These are phyloP conservation scores for Ogataea parapolymorpha DNA, from an alignment of 805 yeast genomes.

Conservation along the genomic window DNA sequence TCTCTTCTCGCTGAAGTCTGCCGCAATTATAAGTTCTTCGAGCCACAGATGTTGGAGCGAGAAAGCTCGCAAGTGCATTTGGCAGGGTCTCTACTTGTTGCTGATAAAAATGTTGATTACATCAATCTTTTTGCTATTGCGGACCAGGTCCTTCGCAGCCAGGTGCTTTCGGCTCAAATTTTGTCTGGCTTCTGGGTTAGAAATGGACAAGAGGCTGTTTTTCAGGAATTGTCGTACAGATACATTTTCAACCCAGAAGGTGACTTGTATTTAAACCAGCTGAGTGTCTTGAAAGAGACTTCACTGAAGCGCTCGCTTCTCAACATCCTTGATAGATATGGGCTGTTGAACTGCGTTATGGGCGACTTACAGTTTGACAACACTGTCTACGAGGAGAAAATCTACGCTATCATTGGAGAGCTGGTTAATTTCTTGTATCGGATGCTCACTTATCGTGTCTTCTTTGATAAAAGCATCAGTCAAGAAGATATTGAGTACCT, in stretches of 20 bases:
- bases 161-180: slow-evolving; percentile 61
- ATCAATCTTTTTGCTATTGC: slow-evolving; percentile 45
- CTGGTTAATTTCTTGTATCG: slow-evolving; percentile 43
- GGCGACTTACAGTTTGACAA: slow-evolving; percentile 22
- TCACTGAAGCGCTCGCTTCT: slow-evolving; percentile 33
- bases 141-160: slow-evolving; percentile 56
- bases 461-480: slow-evolving; percentile 24
- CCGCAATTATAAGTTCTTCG: slow-evolving; percentile 33
- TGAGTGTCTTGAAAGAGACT: slow-evolving; percentile 38
- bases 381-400: slow-evolving; percentile 48
- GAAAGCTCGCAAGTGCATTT: slow-evolving; percentile 14
- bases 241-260: slow-evolving; percentile 30
- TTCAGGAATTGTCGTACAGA: slow-evolving; percentile 22
- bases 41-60: slow-evolving; percentile 14
- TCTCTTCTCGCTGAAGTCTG: slow-evolving; percentile 49
- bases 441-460: slow-evolving; percentile 34
- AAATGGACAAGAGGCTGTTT: slow-evolving; percentile 49
- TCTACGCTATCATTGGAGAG: slow-evolving; percentile 41
- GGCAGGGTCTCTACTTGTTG: slow-evolving; percentile 3
- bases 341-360: slow-evolving; percentile 33
- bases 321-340: slow-evolving; percentile 55
- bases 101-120: slow-evolving; percentile 9
- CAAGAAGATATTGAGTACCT: slow-evolving; percentile 15
- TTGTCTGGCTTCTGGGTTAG: slow-evolving; percentile 69
- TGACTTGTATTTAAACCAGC: slow-evolving; percentile 46